These are phyloP conservation scores for Chaetomium tenue DNA, from an alignment of 495 filamentous ascomycete genomes.

Conservation along the genomic window DNA sequence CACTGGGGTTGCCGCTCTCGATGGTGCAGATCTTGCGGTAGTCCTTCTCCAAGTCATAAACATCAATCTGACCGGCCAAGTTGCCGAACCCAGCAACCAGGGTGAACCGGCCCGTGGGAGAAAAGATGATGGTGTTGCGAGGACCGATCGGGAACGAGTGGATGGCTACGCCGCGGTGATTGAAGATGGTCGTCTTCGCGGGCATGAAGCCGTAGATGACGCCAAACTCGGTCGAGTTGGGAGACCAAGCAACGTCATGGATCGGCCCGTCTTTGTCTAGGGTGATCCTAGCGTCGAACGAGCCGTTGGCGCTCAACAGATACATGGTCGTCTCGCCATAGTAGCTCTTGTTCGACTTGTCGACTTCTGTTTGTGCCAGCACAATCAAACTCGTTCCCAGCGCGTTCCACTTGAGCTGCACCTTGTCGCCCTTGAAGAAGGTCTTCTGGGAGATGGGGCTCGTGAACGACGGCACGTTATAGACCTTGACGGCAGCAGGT, in stretches of 20 bases:
- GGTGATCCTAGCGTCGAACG: constrained; percentile 86
- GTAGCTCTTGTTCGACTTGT: constrained; percentile 97
- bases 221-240: constrained; percentile 93
- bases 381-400: constrained; percentile 88
- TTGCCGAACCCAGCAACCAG: constrained; percentile 96
- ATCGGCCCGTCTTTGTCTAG: constrained; percentile 98
- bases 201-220: constrained; percentile 98
- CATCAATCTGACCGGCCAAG: constrained; percentile 93
- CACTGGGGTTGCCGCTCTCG: constrained; percentile 89
- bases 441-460: constrained; percentile 89
- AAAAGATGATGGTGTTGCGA: constrained; percentile 93
- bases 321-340: constrained; percentile 98
- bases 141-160: constrained; percentile 82
- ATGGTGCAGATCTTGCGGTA: constrained; percentile 89
- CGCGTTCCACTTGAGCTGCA: constrained; percentile 95
- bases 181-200: constrained; percentile 96
- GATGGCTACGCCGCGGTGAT: constrained; percentile 71
- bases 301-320: constrained; percentile 84
- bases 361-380: constrained; percentile 95
- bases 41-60: constrained; percentile 92
- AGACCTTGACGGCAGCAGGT: constrained; percentile 91
- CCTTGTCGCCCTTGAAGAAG: constrained; percentile 98
- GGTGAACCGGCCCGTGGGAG: constrained; percentile 87
- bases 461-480: constrained; percentile 81
- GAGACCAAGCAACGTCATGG: constrained; percentile 97